Evolutionary conservation across 768 basidiomycete species (phyloP), one percentile per base, ranked within the genome.

Genomic region (Mycena rosella): DNA sequence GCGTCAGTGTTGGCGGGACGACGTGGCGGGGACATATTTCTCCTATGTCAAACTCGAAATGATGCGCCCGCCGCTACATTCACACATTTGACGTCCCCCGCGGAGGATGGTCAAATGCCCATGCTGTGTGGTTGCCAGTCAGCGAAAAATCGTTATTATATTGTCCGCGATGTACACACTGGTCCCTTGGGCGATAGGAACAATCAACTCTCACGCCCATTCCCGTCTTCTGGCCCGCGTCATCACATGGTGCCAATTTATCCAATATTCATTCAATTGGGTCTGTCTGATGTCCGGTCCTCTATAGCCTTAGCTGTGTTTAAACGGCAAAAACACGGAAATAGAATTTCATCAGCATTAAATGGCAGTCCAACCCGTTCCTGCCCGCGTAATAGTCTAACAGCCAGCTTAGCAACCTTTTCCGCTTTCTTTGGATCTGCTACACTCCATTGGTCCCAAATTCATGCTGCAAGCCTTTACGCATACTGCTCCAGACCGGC

Each of bases 231-330:
- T 27, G 20, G 51, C 30, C n/a, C 49, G 15, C 14, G n/a, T 18
- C 30, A 51, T 51, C 51, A 53, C 51, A 53, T 53, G 51, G 18
- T 32, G 7, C 3, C 51, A 53, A 53, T 53, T 53, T 34, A 53
- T 34, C 51, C 51, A 5, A 32, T n/a, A 34, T 32, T 53, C 26
- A 30, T 51, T 53, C 14, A 30, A 53, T 53, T 53, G 18, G 3
- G 32, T 3, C 27, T 17, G 20, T 13, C 30, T 30, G 29, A 34
- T 11, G 9, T 30, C 18, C 27, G 14, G 18, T 30, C 14, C 14
- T 30, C 27, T 2, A 34, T 11, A 34, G 6, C 11, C 11, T 34
- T 11, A 34, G 27, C n/a, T n/a, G n/a, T n/a, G n/a, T n/a, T n/a
- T n/a, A n/a, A n/a, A n/a, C n/a, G n/a, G n/a, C n/a, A n/a, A n/a